Percentiles rank a stretch among this genome's conserved stretches.
phyloP scores from a whole-genome alignment of 768 basidiomycete species.

The Leccinum ochraceum region DNA sequence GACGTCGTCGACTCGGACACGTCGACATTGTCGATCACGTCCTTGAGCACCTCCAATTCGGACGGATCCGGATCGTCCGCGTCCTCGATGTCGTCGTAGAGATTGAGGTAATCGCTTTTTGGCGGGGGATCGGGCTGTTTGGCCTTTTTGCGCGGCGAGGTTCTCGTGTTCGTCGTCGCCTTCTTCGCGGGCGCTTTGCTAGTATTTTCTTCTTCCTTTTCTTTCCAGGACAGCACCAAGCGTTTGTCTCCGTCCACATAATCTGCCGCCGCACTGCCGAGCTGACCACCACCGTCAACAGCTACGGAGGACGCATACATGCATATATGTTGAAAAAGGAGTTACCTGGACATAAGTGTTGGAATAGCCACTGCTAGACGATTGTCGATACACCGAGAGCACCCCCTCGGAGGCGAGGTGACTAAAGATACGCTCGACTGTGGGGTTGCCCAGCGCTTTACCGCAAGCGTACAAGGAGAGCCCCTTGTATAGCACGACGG shows the following conservation, averaged over 20 bases:
- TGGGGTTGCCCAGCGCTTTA: slow-evolving; percentile 46
- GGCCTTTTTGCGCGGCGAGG: slow-evolving; percentile 19
- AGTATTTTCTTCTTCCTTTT: slow-evolving; percentile 13
- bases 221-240: slow-evolving; percentile 30
- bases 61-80: slow-evolving; percentile 21
- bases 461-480: slow-evolving; percentile 30
- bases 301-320: background rate
- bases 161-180: background rate
- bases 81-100: slow-evolving; percentile 35
- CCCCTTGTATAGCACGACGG: slow-evolving; percentile 46
- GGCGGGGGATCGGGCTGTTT: slow-evolving; percentile 17
- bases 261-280: slow-evolving; percentile 22
- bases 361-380: slow-evolving; percentile 49
- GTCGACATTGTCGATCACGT: slow-evolving; percentile 8
- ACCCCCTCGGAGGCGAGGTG: slow-evolving; percentile 52
- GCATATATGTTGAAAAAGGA: background rate
- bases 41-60: slow-evolving; percentile 19
- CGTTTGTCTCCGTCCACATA: slow-evolving; percentile 21
- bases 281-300: slow-evolving; percentile 13
- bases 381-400: slow-evolving; percentile 47
- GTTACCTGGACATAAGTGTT: slow-evolving; percentile 54
- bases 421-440: slow-evolving; percentile 67
- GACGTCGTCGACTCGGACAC: slow-evolving; percentile 9
- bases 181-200: slow-evolving; percentile 14
- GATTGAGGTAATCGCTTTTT: background rate